Base-by-base conservation (phyloP, 2,329 filamentous ascomycete genomes). In the Fusarium oligoseptatum region DNA sequence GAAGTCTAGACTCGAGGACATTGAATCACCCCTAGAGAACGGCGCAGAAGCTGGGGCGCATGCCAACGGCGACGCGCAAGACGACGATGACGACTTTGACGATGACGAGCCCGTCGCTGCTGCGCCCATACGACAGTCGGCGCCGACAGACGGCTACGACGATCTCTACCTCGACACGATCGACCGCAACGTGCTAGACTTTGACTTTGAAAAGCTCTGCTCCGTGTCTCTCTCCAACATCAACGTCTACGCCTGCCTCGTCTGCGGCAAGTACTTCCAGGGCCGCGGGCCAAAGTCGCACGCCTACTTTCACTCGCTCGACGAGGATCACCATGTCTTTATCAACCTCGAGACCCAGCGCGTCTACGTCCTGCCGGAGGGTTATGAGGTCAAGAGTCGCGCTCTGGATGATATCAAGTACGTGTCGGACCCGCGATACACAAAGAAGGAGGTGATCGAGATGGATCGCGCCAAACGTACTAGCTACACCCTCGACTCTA, bases 81-180 rank as follows among this genome's bases (percentile, higher is more conserved):
- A 80, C 27, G 83, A 83, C 5, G 81, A 81, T 8, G 84, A 82
- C 3, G 82, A 83, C 8, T 83, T 83, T 7, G 85, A 85, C 41
- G 84, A 85, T 7, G 82, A 84, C 34, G 84, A 84, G n/a, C 81
- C 83, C 7, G 82, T 83, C 29, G 79, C 83, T 37, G 79, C 80
- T 56, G 73, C 71, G 78, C 81, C 67, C 41, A 78, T 61, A 81
- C 81, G 22, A 74, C 95, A 98, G 82, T 87, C 88, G 60, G 94
- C 93, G 52, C 95, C 96, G 17, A 90, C 94, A 37, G 93, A 93
- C 81, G 96, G 96, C 72, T 99, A 98, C 86, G 92, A 93, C 79
- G 96, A 99, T 82, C 91, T 99, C 32, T 99, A 99, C 83, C 93
- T 99, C 77, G 97, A 99, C 86, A 98, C 97, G 14, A 97, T 99